Evolutionary conservation across 108 stramenopile species (phyloP), one percentile per base, ranked within the genome.

Genomic region (Hondaea fermentalgiana): DNA sequence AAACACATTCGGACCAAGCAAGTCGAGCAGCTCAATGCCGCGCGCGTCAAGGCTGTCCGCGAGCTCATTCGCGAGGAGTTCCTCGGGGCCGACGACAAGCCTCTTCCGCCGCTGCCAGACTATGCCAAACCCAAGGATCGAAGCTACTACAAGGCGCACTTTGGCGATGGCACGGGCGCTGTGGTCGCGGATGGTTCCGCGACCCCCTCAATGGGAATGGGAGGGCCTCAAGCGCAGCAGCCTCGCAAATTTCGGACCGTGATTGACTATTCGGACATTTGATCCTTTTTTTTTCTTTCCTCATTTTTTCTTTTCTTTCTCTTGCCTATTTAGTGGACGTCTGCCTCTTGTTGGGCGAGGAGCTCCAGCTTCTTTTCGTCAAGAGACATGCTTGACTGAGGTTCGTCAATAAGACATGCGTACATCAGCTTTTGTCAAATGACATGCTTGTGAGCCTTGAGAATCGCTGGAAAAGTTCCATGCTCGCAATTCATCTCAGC

Each of bases 1-100:
- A 83, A 83, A 23, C 51, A 83, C 76, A 83, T 83, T 45, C 76
- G 76, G 1, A 53, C 76, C 45, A 83, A 83, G 25, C 76, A 83
- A 17, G 76, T 17, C 23, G 76, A 83, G 19, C 45, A 83, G 49
- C 14, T 83, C n/a, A 12, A 53, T 12, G 76, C 76, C 49, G 76
- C 51, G 10, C 51, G 51, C 51, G 49, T 53, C 49, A 83, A 83
- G 76, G 76, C 76, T 8, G 76, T 53, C 6, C 49, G 51, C 45
- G 76, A 47, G 28, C n/a, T 83, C n/a, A 45, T 53, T 23, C 49
- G 51, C 49, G 43, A 83, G 51, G 76, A 53, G 12, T 83, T 83
- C 51, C 76, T 83, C 25, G 76, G 49, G 6, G 76, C 45, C 28
- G 49, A 47, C n/a, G 76, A 83, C 49, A 83, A 83, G 76, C 76